Evolutionary conservation across 2,329 filamentous ascomycete genomes (phyloP), one percentile per base, ranked within the genome.

Genomic region (Alternaria metachromatica): DNA sequence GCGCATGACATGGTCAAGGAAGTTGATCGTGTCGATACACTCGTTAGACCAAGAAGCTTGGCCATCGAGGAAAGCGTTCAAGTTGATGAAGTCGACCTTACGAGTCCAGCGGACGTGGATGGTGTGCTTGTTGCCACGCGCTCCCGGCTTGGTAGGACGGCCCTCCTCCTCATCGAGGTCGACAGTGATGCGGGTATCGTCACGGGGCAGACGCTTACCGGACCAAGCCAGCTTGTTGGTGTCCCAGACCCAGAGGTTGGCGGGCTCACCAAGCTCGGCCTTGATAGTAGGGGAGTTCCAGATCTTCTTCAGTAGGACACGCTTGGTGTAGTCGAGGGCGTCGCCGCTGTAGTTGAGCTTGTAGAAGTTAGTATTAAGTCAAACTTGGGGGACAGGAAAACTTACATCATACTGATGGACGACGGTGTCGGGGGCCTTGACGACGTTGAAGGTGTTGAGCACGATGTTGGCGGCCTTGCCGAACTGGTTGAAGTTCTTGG

Each of bases 331-430:
- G 61, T 90, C 86, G 0, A 81, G 82, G 9, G 88, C 88, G 2
- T 85, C 88, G 2, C 89, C 87, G 46, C 95, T 65, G 64, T 67
- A 85, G 5, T 85, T 76, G 25, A 97, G 83, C 91, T 93, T 62
- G 21, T 59, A 15, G n/a, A 48, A 43, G 51, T 75, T 50, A 73
- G 59, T 25, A 54, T 54, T 33, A 21, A 26, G 9, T 20, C 5
- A n/a, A 23, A 20, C 13, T 28, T 6, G 50, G n/a, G 21, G 51
- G 18, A 46, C 15, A 7, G 15, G 25, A 25, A 43, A 49, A 86
- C 91, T 86, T 82, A 94, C 92, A 82, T 97, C 93, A 71, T 95
- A 98, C 76, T 97, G 94, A 66, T 89, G 89, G 21, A 97, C 87
- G 0, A 87, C 86, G 12, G 84, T 86, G 3, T 79, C 84, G 0